Base-by-base conservation (phyloP, 2,329 filamentous ascomycete genomes). In the Hypoxylon sp. region DNA sequence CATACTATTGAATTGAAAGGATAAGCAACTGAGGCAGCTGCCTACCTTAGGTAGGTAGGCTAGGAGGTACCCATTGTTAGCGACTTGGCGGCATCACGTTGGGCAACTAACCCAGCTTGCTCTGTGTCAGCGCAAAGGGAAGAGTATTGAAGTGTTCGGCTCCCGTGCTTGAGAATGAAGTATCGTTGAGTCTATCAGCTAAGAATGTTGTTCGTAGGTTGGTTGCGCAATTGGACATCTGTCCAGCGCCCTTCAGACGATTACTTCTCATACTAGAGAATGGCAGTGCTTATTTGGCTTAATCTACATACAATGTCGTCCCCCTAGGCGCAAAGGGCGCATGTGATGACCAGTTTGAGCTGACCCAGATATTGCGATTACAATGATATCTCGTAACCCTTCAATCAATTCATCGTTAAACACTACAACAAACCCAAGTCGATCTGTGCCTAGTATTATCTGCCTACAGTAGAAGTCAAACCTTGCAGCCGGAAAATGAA, bases 401-500 rank as follows among this genome's bases (percentile, higher is more conserved):
- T 46, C 6, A 10, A 24, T 24, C 20, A 24, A 24, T 15, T 24
- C 41, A 2, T 46, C 19, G 20, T 19, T 43, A 1, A 20, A 20
- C 8, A 20, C 7, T 7, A 10, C 5, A 20, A 6, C 19, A 43
- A 10, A 1, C 20, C 39, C 10, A 43, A 19, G 39, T 20, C 6
- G 3, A 6, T 6, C 8, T 43, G n/a, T 20, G 1, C 13, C 13
- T 15, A 26, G 8, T 26, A 4, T 22, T 46, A 46, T 22, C 15
- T 26, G 7, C 24, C 24, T 46, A 24, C 41, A 20, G 4, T 4
- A 39, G 3, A 11, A 51, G 47, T 51, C 37, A 52, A 4, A 20
- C 37, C 50, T 49, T 26, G 3, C 13, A 7, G 3, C 19, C 7
- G 19, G 6, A 24, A 39, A 32, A 72, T 74, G 71, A 71, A 69